These are phyloP conservation scores for Rhynchospora breviuscula DNA, from an alignment of 176 grass and related monocot species.

Conservation along the genomic window DNA sequence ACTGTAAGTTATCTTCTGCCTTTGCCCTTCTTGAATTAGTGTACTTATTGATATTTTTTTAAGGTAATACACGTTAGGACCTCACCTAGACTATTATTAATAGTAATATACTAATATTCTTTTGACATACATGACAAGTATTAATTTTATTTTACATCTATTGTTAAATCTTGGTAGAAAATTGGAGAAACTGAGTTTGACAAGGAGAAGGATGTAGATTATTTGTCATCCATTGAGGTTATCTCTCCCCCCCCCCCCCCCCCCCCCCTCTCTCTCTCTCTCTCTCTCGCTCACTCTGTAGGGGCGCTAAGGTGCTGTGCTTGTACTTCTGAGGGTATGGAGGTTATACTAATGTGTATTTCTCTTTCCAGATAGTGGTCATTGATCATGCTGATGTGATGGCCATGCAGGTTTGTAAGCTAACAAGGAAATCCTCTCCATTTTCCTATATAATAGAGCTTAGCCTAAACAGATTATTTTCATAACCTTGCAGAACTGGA, in stretches of 20 bases:
- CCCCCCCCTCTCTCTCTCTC: too few relatives aligned
- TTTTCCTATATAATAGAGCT: not conserved
- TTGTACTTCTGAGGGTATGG: not conserved
- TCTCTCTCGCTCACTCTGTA: not conserved
- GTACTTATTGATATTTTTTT: not conserved
- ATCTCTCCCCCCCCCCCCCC: too few relatives aligned
- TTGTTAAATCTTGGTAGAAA: conserved; percentile 44
- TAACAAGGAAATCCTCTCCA: conserved; percentile 18
- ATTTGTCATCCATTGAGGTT: conserved; percentile 92
- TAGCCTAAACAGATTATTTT: conserved; percentile 27
- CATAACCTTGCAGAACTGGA: conserved; percentile 62
- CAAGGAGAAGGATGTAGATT: conserved; percentile 88
- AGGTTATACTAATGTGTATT: conserved; percentile 9
- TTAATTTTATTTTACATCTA: not conserved
- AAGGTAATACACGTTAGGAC: not conserved
- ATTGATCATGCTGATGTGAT: conserved; percentile 91
- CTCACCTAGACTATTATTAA: not conserved
- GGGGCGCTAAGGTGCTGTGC: not conserved
- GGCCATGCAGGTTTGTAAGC: conserved; percentile 66
- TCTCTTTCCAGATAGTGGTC: conserved; percentile 57
- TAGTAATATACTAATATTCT: not conserved
- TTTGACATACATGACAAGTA: not conserved
- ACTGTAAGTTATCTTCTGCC: conserved; percentile 43
- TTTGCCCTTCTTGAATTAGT: not conserved
- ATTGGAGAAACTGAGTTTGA: conserved; percentile 62